Evolutionary conservation across 805 yeast genomes (phyloP), one percentile per base, ranked within the genome.

Genomic region (Candida dendrica): DNA sequence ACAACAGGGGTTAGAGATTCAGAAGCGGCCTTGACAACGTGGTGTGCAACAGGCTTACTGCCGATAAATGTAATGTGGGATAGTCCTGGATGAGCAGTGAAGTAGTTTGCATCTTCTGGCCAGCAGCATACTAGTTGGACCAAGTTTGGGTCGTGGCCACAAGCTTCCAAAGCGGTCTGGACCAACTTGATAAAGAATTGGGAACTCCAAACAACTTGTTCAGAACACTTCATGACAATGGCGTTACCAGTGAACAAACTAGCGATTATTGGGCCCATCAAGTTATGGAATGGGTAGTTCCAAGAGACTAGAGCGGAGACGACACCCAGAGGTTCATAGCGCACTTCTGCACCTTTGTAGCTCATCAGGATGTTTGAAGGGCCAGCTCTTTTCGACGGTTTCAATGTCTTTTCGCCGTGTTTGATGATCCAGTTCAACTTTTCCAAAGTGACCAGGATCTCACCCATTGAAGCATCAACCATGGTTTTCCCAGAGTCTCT

Each of bases 231-330:
- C 41, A 93, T 79, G 9, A 93, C 82, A 36, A 89, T 81, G 6
- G 90, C 89, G 56, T 93, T 91, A 4, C 98, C 99, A 5, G 96
- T 79, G 58, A 90, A 87, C 20, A 93, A 61, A 2, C 91, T 77
- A 2, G 98, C 95, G 43, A 90, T 79, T 2, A 93, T 71, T 1
- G 98, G 98, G 3, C 97, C 97, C 71, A 93, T 65, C 40, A 90
- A 66, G 61, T 93, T 93, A 60, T 93, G 98, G 62, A 93, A 81
- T 0, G 99, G 98, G 60, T 93, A 93, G 58, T 93, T 93, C 99
- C 99, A 93, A 3, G 96, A 86, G 1, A 93, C 87, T 46, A 93
- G 69, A 0, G 98, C 95, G 7, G 95, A 75, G 20, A 91, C 91
- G 11, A 84, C 87, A 13, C 82, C 84, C 42, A 91, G 63, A 1